Conservation (phyloP, 2,329 filamentous ascomycete species). For the Aspergillus caelatus region DNA sequence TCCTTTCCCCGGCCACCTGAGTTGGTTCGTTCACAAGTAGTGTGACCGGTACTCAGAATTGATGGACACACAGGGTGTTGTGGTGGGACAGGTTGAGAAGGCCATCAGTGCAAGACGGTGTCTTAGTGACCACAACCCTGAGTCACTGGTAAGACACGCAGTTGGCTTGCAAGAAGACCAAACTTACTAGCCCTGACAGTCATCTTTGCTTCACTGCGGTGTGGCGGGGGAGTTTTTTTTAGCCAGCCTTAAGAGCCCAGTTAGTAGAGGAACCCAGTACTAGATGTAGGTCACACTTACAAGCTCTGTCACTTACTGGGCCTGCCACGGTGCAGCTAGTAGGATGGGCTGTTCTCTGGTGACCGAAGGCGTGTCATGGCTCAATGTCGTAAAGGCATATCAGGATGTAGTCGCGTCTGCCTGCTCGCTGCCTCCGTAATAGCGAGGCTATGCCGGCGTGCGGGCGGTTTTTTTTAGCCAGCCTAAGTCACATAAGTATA, state of each 20-base stretch:
- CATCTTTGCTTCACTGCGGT: conserved; percentile 10
- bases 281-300: neutral
- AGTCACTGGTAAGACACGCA: neutral
- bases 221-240: conserved; percentile 3
- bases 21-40: neutral
- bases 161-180: neutral
- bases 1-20: neutral
- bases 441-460: neutral
- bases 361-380: neutral
- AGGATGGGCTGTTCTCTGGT: neutral
- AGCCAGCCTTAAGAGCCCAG: conserved; percentile 8
- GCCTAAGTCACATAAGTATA: conserved; percentile 8
- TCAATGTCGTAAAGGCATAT: neutral
- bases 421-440: neutral
- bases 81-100: neutral
- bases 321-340: conserved; percentile 12
- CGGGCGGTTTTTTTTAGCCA: conserved; percentile 14
- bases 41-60: neutral
- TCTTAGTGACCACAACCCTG: neutral
- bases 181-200: conserved; percentile 3
- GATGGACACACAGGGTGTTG: neutral
- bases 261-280: neutral
- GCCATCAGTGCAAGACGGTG: neutral
- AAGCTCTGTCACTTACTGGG: conserved; percentile 24
- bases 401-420: neutral